Evolutionary conservation across 805 yeast genomes (phyloP).

Genomic region (Metschnikowia arizonensis): DNA sequence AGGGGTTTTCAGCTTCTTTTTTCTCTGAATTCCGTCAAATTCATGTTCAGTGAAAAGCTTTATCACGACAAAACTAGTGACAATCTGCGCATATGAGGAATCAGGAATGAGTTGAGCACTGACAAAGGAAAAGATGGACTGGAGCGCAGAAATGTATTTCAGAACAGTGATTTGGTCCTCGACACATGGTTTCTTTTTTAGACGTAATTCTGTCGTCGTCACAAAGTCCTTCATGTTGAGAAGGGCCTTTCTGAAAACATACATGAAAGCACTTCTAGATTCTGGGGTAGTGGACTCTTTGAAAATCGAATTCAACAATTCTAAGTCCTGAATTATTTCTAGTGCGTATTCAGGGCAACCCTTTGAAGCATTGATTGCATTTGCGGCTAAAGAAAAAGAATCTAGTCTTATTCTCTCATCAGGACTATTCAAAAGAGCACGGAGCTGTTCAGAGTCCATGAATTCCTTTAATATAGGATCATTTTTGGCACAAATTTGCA

Average conservation of each 20-base stretch:
- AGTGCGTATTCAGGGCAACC: conserved; percentile 48
- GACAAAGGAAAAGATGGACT: conserved; percentile 55
- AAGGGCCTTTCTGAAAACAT: conserved; percentile 59
- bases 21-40: conserved; percentile 18
- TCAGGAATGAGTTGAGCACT: conserved; percentile 47
- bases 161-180: conserved; percentile 2
- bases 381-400: conserved; percentile 57
- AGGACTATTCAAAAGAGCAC: conserved; percentile 44
- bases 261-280: conserved; percentile 59
- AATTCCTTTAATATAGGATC: conserved; percentile 9
- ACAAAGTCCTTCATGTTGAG: conserved; percentile 66
- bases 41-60: conserved; percentile 44
- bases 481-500: conserved; percentile 4
- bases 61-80: conserved; percentile 34
- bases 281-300: conserved; percentile 31
- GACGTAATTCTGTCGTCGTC: conserved; percentile 22
- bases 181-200: conserved; percentile 7
- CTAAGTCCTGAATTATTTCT: conserved; percentile 37
- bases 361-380: conserved; percentile 57
- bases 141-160: conserved; percentile 1
- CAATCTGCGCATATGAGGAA: conserved; percentile 42
- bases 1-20: conserved; percentile 3
- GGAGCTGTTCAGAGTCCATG: conserved; percentile 18
- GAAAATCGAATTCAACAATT: conserved; percentile 29
- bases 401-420: conserved; percentile 43